Conservation (phyloP, 2,329 filamentous ascomycete genomes). For the Botrytis porri region DNA sequence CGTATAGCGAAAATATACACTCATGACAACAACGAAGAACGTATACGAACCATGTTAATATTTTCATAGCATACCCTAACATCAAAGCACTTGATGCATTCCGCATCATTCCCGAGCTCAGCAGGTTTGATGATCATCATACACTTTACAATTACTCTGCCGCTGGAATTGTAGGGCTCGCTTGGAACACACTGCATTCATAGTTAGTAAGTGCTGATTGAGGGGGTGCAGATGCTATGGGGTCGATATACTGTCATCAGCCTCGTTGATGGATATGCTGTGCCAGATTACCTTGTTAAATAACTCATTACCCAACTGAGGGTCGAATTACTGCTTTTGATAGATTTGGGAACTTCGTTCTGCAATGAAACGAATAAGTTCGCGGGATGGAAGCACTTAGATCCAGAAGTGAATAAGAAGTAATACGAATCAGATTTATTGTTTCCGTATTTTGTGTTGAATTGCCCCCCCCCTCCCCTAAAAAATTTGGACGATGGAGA, state of each 20-base stretch:
- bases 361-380: background rate
- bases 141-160: background rate
- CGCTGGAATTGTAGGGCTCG: background rate
- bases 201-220: fast-evolving
- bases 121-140: fast-evolving
- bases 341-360: background rate
- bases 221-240: background rate
- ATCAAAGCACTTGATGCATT: background rate
- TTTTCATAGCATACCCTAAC: fast-evolving
- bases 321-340: background rate
- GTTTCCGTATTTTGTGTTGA: too few species aligned
- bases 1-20: background rate
- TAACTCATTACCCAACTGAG: background rate
- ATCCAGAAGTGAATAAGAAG: background rate
- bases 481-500: too few species aligned
- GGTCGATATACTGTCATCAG: background rate
- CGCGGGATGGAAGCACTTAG: background rate
- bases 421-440: background rate
- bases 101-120: background rate
- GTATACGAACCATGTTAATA: too few species aligned
- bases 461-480: too few species aligned
- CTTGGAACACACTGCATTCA: fast-evolving
- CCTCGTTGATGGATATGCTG: background rate
- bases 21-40: background rate
- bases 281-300: fast-evolving